These are phyloP conservation scores for Nicotiana undulata DNA, from an alignment of 257 asterid species.

Conservation along the genomic window DNA sequence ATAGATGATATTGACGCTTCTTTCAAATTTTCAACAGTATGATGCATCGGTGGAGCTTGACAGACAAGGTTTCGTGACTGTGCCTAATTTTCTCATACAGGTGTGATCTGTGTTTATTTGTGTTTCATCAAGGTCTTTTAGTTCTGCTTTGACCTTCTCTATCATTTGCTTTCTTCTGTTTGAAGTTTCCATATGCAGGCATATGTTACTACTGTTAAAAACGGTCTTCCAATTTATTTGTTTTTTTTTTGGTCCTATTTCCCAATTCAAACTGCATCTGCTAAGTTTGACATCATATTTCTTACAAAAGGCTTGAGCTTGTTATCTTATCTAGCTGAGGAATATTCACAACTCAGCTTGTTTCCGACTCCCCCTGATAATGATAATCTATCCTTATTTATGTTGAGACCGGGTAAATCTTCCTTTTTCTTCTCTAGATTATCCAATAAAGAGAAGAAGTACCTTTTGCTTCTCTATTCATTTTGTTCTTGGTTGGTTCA, in stretches of 20 bases:
- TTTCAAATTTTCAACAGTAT: slow-evolving; percentile 37
- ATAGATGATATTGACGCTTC: slow-evolving; percentile 10
- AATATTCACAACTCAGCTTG: background rate
- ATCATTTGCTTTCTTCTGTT: background rate
- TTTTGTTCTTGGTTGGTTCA: background rate
- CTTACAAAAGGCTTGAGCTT: background rate
- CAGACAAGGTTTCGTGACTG: slow-evolving; percentile 65
- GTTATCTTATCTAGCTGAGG: background rate
- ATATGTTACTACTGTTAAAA: background rate
- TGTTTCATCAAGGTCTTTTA: background rate
- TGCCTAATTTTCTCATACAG: slow-evolving; percentile 56
- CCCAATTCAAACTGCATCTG: background rate
- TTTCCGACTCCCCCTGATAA: background rate
- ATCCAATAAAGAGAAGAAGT: background rate
- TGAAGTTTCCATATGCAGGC: background rate
- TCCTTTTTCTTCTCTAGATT: background rate
- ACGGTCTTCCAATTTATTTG: background rate
- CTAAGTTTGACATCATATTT: background rate
- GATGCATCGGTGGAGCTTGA: slow-evolving; percentile 78
- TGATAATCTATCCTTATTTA: background rate
- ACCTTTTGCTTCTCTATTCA: background rate
- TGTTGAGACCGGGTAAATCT: background rate
- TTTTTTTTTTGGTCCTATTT: background rate
- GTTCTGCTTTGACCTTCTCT: background rate
- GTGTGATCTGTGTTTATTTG: slow-evolving; percentile 20